A percentile compares a stretch with the other conserved stretches of the same genome.
phyloP scores from a whole-genome alignment of 2,329 filamentous ascomycete genomes.

The Talaromyces sp. region DNA sequence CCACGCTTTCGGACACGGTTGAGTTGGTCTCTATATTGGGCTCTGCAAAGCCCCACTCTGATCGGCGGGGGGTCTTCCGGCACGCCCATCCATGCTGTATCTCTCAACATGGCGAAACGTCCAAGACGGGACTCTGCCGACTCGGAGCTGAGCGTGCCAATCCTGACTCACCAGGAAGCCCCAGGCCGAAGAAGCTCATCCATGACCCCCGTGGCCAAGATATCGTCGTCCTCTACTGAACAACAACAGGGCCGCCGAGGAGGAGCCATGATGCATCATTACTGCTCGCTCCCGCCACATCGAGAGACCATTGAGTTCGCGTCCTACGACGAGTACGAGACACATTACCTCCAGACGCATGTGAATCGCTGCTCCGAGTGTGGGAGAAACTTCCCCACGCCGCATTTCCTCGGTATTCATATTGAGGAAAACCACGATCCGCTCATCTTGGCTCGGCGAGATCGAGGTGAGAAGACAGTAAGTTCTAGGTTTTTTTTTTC shows the following conservation, averaged over 20 bases:
- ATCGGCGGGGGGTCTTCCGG: neutral
- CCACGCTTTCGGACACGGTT: neutral
- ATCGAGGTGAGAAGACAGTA: conserved; percentile 81
- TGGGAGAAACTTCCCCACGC: conserved; percentile 78
- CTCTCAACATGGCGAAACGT: conserved; percentile 55
- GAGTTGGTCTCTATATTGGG: neutral
- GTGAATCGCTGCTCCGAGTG: conserved; percentile 82
- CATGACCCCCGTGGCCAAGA: conserved; percentile 42
- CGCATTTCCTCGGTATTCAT: conserved; percentile 73
- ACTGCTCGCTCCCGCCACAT: conserved; percentile 78
- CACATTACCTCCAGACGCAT: conserved; percentile 77
- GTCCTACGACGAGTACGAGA: conserved; percentile 75
- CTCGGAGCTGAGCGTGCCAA: conserved; percentile 20
- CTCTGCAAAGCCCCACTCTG: neutral
- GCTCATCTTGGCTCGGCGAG: conserved; percentile 64
- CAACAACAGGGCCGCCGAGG: conserved; percentile 1
- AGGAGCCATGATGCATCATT: conserved; percentile 59
- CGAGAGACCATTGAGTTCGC: conserved; percentile 63
- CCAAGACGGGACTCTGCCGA: conserved; percentile 33
- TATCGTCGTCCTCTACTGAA: conserved; percentile 46
- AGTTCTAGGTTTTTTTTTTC: neutral
- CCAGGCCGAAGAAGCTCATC: neutral
- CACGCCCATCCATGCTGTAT: neutral
- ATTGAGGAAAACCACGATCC: conserved; percentile 90
- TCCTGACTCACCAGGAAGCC: neutral